Evolutionary conservation across 805 yeast genomes (phyloP).

Genomic region (Clavispora phyllophila): DNA sequence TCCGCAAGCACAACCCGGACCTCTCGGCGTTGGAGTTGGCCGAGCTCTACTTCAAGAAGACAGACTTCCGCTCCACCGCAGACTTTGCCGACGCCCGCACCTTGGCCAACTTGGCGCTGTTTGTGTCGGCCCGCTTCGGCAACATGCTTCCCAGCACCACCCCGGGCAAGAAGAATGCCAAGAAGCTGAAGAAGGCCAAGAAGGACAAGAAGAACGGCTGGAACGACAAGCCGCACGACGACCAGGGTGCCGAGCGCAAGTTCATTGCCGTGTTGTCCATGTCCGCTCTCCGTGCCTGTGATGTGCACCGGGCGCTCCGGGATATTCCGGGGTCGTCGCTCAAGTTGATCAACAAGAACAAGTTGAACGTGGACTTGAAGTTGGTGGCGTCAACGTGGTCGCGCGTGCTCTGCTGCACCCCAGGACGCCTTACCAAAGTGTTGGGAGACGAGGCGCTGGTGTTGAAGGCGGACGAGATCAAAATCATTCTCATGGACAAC

Average conservation of each 20-base stretch:
- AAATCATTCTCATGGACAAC: constrained; percentile 54
- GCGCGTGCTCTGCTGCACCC: constrained; percentile 57
- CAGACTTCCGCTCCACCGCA: constrained; percentile 57
- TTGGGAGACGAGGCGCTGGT: constrained; percentile 39
- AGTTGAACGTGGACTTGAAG: constrained; percentile 56
- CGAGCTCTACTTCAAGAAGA: constrained; percentile 55
- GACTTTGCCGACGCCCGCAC: constrained; percentile 48
- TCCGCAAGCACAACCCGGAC: constrained; percentile 58
- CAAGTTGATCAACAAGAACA: constrained; percentile 73
- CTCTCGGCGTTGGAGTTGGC: constrained; percentile 71
- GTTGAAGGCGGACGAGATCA: constrained; percentile 39
- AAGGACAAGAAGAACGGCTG: constrained; percentile 10
- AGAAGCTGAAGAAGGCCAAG: constrained; percentile 23
- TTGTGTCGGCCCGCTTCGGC: constrained; percentile 46
- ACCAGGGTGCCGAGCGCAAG: constrained; percentile 27
- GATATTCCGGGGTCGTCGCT: constrained; percentile 49
- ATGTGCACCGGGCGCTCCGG: constrained; percentile 61
- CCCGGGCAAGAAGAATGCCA: constrained; percentile 24
- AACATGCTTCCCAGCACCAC: constrained; percentile 37
- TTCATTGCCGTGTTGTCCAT: constrained; percentile 54
- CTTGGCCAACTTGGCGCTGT: constrained; percentile 51
- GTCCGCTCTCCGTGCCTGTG: constrained; percentile 87
- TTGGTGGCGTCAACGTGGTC: constrained; percentile 40
- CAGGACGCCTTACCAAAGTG: constrained; percentile 52
- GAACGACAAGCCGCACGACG: not conserved